Evolutionary conservation across 805 yeast species (phyloP).

Genomic region (Starmerella riodocensis): DNA sequence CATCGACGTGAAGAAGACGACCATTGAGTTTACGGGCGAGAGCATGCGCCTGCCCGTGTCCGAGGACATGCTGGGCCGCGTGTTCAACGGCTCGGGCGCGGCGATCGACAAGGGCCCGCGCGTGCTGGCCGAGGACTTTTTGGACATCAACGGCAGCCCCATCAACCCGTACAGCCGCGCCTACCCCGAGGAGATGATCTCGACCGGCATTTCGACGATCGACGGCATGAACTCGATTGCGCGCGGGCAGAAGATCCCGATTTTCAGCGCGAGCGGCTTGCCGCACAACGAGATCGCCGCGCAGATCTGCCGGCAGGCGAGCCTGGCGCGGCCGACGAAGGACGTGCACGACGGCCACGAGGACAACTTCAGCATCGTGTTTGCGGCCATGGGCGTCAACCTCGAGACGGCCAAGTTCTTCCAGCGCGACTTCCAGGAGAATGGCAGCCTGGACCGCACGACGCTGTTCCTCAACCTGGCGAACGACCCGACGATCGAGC

Average conservation of each 20-base stretch:
- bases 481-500: slow-evolving; percentile 97
- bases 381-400: slow-evolving; percentile 99
- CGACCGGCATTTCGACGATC: slow-evolving; percentile 96
- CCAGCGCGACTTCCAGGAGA: slow-evolving; percentile 98
- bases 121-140: slow-evolving; percentile 95
- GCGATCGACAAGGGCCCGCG: slow-evolving; percentile 97
- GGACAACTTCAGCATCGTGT: slow-evolving; percentile 96
- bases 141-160: slow-evolving; percentile 98
- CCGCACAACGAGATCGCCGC: slow-evolving; percentile 99
- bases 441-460: slow-evolving; percentile 96
- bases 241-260: slow-evolving; percentile 98
- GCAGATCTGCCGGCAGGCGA: slow-evolving; percentile 99
- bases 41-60: slow-evolving; percentile 86
- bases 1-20: slow-evolving; percentile 93
- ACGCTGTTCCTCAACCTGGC: slow-evolving; percentile 94
- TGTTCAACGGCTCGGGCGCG: slow-evolving; percentile 97
- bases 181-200: slow-evolving; percentile 99
- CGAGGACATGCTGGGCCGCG: slow-evolving; percentile 94
- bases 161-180: slow-evolving; percentile 97
- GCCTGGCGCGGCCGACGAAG: slow-evolving; percentile 96
- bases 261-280: slow-evolving; percentile 96
- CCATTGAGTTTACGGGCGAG: slow-evolving; percentile 94
- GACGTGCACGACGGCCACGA: slow-evolving; percentile 99
- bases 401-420: slow-evolving; percentile 96
- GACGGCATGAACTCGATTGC: slow-evolving; percentile 99